phyloP scores from a whole-genome alignment of 2,329 filamentous ascomycete species.

The Neospermospora avenae region DNA sequence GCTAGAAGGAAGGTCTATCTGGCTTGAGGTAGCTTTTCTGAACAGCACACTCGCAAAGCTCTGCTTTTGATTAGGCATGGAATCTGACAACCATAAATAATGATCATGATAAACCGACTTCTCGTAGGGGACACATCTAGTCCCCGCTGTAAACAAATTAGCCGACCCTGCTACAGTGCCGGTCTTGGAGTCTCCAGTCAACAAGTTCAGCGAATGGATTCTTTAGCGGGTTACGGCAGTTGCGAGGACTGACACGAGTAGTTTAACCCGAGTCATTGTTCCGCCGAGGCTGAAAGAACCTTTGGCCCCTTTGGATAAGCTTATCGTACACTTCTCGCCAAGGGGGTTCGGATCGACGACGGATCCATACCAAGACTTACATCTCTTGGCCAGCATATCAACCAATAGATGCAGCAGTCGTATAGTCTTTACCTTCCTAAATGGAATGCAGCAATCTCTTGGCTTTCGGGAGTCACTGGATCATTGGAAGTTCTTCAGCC shows the following conservation, averaged over 20 bases:
- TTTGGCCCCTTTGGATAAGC: not conserved
- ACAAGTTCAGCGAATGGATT: not conserved
- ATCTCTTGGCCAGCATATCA: not conserved
- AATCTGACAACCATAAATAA: too few relatives aligned
- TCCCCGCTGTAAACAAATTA: not conserved
- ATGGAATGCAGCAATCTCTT: not conserved
- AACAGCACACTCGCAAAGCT: too few relatives aligned
- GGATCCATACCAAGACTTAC: not conserved
- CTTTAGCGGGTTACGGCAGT: too few relatives aligned
- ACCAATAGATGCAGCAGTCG: not conserved
- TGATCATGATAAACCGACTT: too few relatives aligned
- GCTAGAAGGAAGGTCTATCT: too few relatives aligned
- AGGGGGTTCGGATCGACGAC: not conserved
- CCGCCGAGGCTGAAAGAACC: not conserved
- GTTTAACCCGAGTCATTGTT: not conserved
- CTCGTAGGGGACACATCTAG: not conserved
- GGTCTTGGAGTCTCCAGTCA: not conserved
- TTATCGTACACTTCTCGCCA: conserved; percentile 1
- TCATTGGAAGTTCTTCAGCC: not conserved
- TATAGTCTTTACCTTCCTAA: not conserved
- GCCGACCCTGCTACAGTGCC: not conserved
- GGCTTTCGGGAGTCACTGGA: not conserved
- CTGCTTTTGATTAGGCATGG: too few relatives aligned
- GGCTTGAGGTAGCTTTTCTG: too few relatives aligned
- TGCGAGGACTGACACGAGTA: too few relatives aligned